Evolutionary conservation across 345 rosid species (phyloP), one percentile per base, ranked within the genome.

Genomic region (Brassica rapa): DNA sequence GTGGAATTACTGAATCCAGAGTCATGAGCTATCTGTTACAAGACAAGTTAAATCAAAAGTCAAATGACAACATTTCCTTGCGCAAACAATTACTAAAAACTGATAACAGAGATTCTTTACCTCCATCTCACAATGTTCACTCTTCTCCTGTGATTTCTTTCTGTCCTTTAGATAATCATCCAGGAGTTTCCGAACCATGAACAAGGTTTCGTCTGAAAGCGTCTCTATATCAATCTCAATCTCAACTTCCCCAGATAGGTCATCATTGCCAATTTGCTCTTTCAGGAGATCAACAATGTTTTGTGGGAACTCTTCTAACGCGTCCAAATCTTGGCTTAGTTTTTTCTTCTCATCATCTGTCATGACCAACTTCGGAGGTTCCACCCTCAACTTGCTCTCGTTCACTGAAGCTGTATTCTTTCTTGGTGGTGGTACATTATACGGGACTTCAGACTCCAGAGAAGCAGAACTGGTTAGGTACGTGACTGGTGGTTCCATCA

Each of bases 181-280:
- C 66, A 94, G 67, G 80, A 92, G 90, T 83, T 87, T 86, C 72
- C 89, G 81, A 68, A 94, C 75, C 72, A 66, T 82, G 70, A 90
- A 91, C 89, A 92, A 81, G 25, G 87, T 85, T 68, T 86, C 93
- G 78, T 87, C 85, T 57, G 87, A 82, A 9, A 92, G 90, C 37
- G 90, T 84, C 77, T 86, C 88, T 66, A 94, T 85, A 82, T 94
- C 97, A 76, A 94, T 88, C 87, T 91, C 97, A 79, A 94, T 89
- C 85, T 92, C 98, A 68, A 83, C 89, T 70, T 92, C 97, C 5
- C 79, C 83, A 15, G 83, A 78, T 78, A 85, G 92, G 55, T 81
- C 91, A 32, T 80, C 89, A 83, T 65, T 41, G 67, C 70, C 70
- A 74, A 90, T 86, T 12, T 89, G 88, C 85, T 89, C 88, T 80